A percentile compares a stretch with the other conserved stretches of the same genome.
Conservation (phyloP, 495 filamentous ascomycete genomes). For the Neurospora sp. region DNA sequence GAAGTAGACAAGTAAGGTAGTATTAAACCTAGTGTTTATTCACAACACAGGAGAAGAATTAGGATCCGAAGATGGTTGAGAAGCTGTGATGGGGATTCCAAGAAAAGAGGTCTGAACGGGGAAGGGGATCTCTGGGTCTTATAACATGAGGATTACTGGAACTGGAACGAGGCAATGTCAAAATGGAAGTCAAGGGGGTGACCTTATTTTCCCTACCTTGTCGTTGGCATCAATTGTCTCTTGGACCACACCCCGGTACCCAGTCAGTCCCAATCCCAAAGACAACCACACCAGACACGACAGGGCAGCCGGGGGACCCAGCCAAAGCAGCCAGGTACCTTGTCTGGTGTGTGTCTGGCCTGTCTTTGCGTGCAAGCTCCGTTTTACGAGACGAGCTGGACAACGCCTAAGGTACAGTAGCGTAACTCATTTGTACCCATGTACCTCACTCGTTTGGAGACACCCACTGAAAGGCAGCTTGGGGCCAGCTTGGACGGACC, state of each 20-base stretch:
- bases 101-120: conserved; percentile 13
- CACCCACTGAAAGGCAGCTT: not conserved
- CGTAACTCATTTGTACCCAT: not conserved
- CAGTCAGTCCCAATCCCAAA: not conserved
- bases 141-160: conserved; percentile 22
- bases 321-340: not conserved
- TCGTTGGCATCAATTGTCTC: conserved; percentile 16
- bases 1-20: conserved; percentile 2
- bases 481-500: not conserved
- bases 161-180: conserved; percentile 14
- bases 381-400: not conserved
- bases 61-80: conserved; percentile 10
- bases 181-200: conserved; percentile 10
- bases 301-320: not conserved
- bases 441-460: not conserved
- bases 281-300: not conserved
- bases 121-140: conserved; percentile 19
- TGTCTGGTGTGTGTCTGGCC: not conserved
- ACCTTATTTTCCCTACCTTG: conserved; percentile 17
- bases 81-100: conserved; percentile 21
- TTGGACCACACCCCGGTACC: conserved; percentile 13
- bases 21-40: not conserved
- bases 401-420: not conserved
- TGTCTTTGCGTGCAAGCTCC: not conserved
- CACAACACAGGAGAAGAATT: conserved; percentile 2